Evolutionary conservation across 352 stramenopile genomes (phyloP).

Genomic region (Globisporangium uncinulatum): DNA sequence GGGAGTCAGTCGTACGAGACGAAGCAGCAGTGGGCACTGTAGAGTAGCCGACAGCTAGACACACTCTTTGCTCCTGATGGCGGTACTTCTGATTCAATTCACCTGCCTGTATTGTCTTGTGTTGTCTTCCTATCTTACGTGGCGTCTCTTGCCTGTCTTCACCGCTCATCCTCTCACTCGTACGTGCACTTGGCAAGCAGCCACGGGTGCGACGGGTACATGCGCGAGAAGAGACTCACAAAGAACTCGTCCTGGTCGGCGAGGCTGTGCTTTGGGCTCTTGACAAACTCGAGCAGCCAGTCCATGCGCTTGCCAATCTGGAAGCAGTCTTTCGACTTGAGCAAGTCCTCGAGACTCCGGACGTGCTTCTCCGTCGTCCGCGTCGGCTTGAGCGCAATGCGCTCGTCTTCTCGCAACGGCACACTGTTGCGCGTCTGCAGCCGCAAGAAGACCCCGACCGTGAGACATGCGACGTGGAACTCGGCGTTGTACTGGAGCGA

Average conservation of each 20-base stretch:
- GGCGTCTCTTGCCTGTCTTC: neutral
- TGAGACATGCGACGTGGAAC: constrained; percentile 74
- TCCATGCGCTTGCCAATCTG: constrained; percentile 69
- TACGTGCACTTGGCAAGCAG: constrained; percentile 66
- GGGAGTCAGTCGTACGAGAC: too few relatives aligned
- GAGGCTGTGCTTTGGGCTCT: constrained; percentile 58
- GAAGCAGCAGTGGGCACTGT: too few relatives aligned
- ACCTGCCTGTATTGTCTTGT: too few relatives aligned
- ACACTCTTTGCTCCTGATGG: too few relatives aligned
- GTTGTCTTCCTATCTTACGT: neutral
- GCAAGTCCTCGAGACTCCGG: constrained; percentile 56
- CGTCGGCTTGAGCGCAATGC: constrained; percentile 75
- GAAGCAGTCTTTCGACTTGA: constrained; percentile 77
- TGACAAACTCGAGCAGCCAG: constrained; percentile 62
- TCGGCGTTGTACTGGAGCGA: constrained; percentile 71
- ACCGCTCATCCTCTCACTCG: constrained; percentile 4
- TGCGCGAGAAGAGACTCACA: constrained; percentile 75
- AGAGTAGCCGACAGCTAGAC: too few relatives aligned
- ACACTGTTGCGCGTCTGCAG: constrained; percentile 71
- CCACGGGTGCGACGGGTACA: constrained; percentile 78
- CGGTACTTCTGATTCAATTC: too few relatives aligned
- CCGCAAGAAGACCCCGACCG: constrained; percentile 68
- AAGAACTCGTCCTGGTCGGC: constrained; percentile 85
- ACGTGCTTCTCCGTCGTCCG: constrained; percentile 79
- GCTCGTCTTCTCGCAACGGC: constrained; percentile 62